These are phyloP conservation scores for Gnaphalium uliginosum DNA, from an alignment of 129 eudicot species.

Conservation along the genomic window DNA sequence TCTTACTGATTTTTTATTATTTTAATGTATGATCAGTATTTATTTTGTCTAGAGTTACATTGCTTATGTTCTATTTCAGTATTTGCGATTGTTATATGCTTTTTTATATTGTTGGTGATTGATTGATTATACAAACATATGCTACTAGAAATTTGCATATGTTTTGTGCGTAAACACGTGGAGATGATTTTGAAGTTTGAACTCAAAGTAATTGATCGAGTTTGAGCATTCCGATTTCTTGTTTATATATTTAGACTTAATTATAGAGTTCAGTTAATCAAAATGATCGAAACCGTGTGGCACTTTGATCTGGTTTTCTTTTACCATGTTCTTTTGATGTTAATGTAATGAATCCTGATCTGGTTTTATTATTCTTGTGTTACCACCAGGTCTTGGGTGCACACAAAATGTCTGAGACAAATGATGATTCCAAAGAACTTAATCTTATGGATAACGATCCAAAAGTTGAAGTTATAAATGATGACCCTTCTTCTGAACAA, in stretches of 20 bases:
- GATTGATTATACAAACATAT: conserved; percentile 5
- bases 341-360: neutral
- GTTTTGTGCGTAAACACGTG: neutral
- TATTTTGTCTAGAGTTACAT: no score
- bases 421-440: conserved; percentile 25
- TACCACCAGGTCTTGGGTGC: conserved; percentile 24
- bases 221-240: no score
- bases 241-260: no score
- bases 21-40: no score
- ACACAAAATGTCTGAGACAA: conserved; percentile 29
- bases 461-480: conserved; percentile 33
- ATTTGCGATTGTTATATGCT: conserved; percentile 4
- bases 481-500: conserved; percentile 34
- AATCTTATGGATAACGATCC: conserved; percentile 31
- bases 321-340: conserved; percentile 10
- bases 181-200: neutral
- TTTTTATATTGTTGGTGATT: conserved; percentile 8
- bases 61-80: neutral
- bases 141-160: neutral
- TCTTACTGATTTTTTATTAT: no score
- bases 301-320: neutral
- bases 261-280: neutral
- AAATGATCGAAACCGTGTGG: neutral
- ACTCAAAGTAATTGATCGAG: neutral
- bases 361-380: no score